Evolutionary conservation across 2,329 filamentous ascomycete genomes (phyloP).

Genomic region (Metarhizium sp.): DNA sequence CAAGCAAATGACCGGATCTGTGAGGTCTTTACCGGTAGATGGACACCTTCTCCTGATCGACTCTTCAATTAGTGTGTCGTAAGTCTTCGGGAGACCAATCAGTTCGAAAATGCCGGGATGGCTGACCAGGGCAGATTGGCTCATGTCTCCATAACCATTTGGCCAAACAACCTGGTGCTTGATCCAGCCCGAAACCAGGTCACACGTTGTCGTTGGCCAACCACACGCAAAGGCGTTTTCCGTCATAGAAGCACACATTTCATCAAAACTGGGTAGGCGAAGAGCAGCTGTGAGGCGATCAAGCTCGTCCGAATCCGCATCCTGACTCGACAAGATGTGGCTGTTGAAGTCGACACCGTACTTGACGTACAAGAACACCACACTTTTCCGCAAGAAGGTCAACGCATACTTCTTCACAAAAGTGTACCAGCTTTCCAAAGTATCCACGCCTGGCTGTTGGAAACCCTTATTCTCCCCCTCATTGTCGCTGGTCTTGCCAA

Average conservation of each 20-base stretch:
- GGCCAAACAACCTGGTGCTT: constrained; percentile 45
- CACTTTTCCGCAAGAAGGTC: constrained; percentile 78
- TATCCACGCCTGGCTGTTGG: constrained; percentile 44
- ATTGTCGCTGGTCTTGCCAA: constrained; percentile 13
- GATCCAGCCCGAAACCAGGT: constrained; percentile 62
- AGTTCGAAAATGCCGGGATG: constrained; percentile 93
- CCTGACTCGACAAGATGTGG: constrained; percentile 51
- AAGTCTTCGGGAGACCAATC: constrained; percentile 84
- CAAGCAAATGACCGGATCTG: constrained; percentile 83
- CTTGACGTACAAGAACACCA: constrained; percentile 76
- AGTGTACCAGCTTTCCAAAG: constrained; percentile 43
- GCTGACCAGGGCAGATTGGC: constrained; percentile 42
- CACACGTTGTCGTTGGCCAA: constrained; percentile 37
- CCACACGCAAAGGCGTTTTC: constrained; percentile 32
- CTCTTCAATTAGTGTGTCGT: constrained; percentile 86
- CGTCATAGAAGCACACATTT: constrained; percentile 59
- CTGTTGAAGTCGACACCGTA: constrained; percentile 82
- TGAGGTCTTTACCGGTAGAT: constrained; percentile 82
- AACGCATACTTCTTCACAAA: constrained; percentile 76
- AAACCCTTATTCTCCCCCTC: constrained; percentile 38
- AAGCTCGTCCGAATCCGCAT: constrained; percentile 66
- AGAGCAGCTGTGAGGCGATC: constrained; percentile 70
- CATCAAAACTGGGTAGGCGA: constrained; percentile 66
- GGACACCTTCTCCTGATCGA: constrained; percentile 77
- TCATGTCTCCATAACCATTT: constrained; percentile 18